Conservation (phyloP, 2,329 filamentous ascomycete genomes). For the Cordyceps cicadae region DNA sequence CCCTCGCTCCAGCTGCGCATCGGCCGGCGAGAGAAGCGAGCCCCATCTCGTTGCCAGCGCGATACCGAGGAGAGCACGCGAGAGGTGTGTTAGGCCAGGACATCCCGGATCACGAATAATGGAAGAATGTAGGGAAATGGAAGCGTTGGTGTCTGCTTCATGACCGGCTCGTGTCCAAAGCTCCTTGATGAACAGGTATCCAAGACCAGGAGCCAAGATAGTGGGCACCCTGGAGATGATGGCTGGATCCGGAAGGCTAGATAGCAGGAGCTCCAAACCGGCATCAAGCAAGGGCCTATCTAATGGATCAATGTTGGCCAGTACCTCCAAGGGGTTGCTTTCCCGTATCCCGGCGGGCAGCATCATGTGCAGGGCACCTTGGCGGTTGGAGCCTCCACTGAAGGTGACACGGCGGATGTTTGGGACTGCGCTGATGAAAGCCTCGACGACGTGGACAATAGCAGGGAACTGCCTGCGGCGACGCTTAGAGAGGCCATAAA, state of each 20-base stretch:
- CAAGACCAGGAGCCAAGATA: constrained; percentile 35
- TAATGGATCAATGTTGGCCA: constrained; percentile 18
- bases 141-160: constrained; percentile 46
- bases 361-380: constrained; percentile 70
- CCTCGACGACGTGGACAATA: constrained; percentile 70
- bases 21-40: constrained; percentile 44
- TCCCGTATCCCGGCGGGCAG: constrained; percentile 52
- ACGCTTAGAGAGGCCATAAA: constrained; percentile 72
- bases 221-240: constrained; percentile 30
- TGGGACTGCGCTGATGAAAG: constrained; percentile 61
- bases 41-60: constrained; percentile 69
- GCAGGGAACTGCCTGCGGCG: constrained; percentile 76
- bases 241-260: constrained; percentile 33
- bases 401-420: constrained; percentile 68
- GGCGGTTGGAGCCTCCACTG: constrained; percentile 79
- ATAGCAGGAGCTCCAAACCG: constrained; percentile 29
- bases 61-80: constrained; percentile 63
- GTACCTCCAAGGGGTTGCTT: constrained; percentile 52
- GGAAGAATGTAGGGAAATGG: constrained; percentile 64
- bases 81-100: constrained; percentile 66
- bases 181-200: constrained; percentile 37
- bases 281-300: constrained; percentile 27
- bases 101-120: constrained; percentile 58
- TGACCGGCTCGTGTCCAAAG: constrained; percentile 46
- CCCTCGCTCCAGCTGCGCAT: constrained; percentile 34